Percentiles rank a stretch among this genome's conserved stretches.
Conservation (phyloP, 805 yeast genomes). For the Clavispora fructus region DNA sequence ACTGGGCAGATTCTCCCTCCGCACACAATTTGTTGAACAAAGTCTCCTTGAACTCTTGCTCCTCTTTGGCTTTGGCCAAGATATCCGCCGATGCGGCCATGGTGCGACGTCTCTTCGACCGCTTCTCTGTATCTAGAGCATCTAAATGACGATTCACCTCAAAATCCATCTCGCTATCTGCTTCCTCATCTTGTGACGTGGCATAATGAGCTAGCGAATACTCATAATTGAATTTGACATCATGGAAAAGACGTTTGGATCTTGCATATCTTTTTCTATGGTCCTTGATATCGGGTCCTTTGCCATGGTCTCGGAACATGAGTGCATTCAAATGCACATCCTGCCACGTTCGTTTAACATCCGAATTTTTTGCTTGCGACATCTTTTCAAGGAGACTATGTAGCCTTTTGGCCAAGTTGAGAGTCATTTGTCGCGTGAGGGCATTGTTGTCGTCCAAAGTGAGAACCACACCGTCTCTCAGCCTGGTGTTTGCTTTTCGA, state of each 20-base stretch:
- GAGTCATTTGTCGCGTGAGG: constrained; percentile 8
- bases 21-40: constrained; percentile 6
- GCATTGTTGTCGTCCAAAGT: neutral
- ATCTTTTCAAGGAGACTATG: neutral
- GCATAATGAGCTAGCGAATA: constrained; percentile 15
- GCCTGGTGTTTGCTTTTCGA: neutral
- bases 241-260: constrained; percentile 23
- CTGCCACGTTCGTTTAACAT: constrained; percentile 8
- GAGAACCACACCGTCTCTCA: neutral
- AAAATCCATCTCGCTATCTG: constrained; percentile 8
- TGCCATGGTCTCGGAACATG: constrained; percentile 1
- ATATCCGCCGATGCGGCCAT: neutral
- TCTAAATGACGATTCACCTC: constrained; percentile 6
- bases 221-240: constrained; percentile 23
- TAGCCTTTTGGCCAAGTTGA: constrained; percentile 9
- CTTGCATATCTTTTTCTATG: constrained; percentile 15
- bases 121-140: constrained; percentile 4
- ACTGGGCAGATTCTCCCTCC: constrained; percentile 4
- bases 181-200: constrained; percentile 2
- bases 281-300: constrained; percentile 2
- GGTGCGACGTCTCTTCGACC: neutral
- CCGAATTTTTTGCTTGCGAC: neutral
- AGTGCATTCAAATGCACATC: constrained; percentile 10
- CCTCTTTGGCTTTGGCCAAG: constrained; percentile 1
- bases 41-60: constrained; percentile 4